Base-by-base conservation (phyloP, 1,284 basidiomycete genomes). In the Irpex rosettiformis region DNA sequence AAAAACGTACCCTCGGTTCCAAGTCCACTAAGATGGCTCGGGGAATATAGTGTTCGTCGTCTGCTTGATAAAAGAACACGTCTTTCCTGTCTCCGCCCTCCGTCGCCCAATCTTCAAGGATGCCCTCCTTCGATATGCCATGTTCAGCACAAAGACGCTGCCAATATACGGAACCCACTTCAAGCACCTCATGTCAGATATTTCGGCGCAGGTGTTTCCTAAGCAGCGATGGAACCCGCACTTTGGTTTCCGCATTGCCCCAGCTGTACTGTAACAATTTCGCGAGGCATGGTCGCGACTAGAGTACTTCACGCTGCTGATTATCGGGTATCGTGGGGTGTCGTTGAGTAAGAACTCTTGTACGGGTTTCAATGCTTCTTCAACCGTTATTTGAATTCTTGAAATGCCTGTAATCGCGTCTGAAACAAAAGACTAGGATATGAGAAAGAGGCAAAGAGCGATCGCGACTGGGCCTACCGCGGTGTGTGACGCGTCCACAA, bases 41-140 rank as follows among this genome's bases (percentile, higher is more conserved):
- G 7, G 97, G 97, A 65, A 99, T 96, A 73, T 99, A 99, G 70
- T 98, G 96, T 72, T 99, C 97, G 71, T 99, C 97, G 73, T 99
- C 97, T 10, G 97, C 97, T 73, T 99, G 97, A 73, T 99, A 99
- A 77, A 99, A 99, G 77, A 99, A 99, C 45, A 98, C 96, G 75
- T 99, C 97, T 70, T 99, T 99, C 66, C 97, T 82, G 74, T 99
- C 97, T 3, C 93, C 91, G 28, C 91, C 92, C 67, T 96, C 94
- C 2, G 90, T 92, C 2, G 94, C 94, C 91, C 92, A 96, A 64
- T 97, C 94, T 73, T 97, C 94, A 43, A 96, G 83, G 61, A 94
- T 93, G 45, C 96, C 95, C 66, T 94, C 91, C 57, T 90, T 90
- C 70, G 85, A 94, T 77, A 98, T 98, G 24, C 96, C 96, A 70